phyloP scores from a whole-genome alignment of 2,329 filamentous ascomycete species.

The Xylariaceae sp. region DNA sequence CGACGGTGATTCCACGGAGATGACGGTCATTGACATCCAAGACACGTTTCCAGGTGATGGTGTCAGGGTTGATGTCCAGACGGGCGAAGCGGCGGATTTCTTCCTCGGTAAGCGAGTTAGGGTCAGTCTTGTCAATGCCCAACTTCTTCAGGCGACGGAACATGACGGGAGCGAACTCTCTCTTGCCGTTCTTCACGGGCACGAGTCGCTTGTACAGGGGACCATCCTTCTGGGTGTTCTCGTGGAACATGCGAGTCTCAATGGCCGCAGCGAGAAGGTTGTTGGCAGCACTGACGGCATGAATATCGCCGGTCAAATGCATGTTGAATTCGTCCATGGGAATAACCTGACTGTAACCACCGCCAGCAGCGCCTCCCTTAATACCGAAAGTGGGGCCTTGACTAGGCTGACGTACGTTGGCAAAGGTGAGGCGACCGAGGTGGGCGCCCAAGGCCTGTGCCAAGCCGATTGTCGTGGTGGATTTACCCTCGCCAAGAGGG shows the following conservation, averaged over 20 bases:
- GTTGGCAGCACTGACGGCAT: slow-evolving; percentile 94
- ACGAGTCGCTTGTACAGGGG: slow-evolving; percentile 83
- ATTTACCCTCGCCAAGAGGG: slow-evolving; percentile 94
- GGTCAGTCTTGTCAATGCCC: slow-evolving; percentile 91
- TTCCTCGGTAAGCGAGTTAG: slow-evolving; percentile 82
- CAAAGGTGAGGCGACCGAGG: slow-evolving; percentile 80
- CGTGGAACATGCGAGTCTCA: slow-evolving; percentile 97
- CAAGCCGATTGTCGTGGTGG: slow-evolving; percentile 93
- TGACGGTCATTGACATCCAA: slow-evolving; percentile 97
- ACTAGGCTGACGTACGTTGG: slow-evolving; percentile 93
- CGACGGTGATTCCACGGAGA: slow-evolving; percentile 81
- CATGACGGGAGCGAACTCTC: slow-evolving; percentile 84
- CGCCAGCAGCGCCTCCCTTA: slow-evolving; percentile 95
- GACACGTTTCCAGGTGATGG: slow-evolving; percentile 94
- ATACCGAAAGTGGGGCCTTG: slow-evolving; percentile 98
- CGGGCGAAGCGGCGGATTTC: slow-evolving; percentile 86
- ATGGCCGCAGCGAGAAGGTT: slow-evolving; percentile 94
- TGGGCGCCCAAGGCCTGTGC: slow-evolving; percentile 90
- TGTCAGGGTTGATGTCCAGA: slow-evolving; percentile 91
- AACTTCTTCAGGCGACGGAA: slow-evolving; percentile 91
- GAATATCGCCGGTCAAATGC: slow-evolving; percentile 95
- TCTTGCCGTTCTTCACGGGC: slow-evolving; percentile 82
- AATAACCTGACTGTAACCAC: slow-evolving; percentile 97
- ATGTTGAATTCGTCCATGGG: slow-evolving; percentile 99
- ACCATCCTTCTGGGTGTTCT: slow-evolving; percentile 88